Base-by-base conservation (phyloP, 1,284 basidiomycete genomes). In the Puccinia polysora region DNA sequence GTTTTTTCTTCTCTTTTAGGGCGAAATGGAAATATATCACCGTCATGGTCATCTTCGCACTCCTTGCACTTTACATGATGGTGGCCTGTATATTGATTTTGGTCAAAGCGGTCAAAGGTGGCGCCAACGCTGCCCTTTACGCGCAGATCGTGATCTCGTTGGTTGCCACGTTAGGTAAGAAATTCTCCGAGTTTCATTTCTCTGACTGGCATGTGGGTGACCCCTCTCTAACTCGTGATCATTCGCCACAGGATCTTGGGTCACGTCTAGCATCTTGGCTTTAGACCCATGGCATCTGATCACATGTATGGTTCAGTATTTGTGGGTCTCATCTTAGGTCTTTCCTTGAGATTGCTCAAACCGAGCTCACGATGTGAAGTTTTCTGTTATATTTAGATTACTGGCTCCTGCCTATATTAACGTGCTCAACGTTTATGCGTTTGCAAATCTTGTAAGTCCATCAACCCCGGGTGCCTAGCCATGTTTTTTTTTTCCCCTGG, bases 381-480 rank as follows among this genome's bases (percentile, higher is more conserved):
- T 91, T 73, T 97, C 96, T 36, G 6, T 50, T 50, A 18, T 8
- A 32, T 40, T 32, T 79, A 81, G 97, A 75, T 82, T 98, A 18
- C 83, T 97, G 73, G 87, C 88, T 1, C 90, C 91, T 3, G 88
- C 88, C n/a, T 94, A 91, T 77, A 86, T 94, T 80, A 92, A 90
- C 79, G 84, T 95, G 58, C 81, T 95, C 47, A 80, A 80, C 65
- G 80, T 80, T 69, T 82, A 79, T 73, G 80, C 78, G 38, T 68
- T 49, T 25, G 58, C 68, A 15, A 58, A 36, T 32, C 32, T 58
- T 40, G 65, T 68, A 56, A 58, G 65, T 40, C 15, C 2, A 5
- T 28, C 15, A 43, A 1, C 30, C 8, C 50, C 20, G 10, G 10
- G 18, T 32, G 23, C 18, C 18, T 18, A 20, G 7, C 14, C 25